Base-by-base conservation (phyloP, 192 early-diverging fungal genomes). In the Umbelopsis ramanniana region DNA sequence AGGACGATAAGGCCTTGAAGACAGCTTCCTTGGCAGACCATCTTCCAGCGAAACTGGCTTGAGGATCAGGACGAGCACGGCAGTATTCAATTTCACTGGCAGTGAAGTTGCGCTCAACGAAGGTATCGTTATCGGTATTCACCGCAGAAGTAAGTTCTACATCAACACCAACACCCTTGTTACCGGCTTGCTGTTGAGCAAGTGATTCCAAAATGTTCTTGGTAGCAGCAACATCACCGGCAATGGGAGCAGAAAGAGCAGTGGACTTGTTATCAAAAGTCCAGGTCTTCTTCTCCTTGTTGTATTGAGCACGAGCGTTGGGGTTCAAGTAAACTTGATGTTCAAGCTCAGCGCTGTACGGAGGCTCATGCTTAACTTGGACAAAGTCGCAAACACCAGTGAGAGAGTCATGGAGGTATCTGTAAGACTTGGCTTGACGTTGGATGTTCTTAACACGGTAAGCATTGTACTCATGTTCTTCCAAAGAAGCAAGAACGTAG, bases 21-120 rank as follows among this genome's bases (percentile, higher is more conserved):
- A 95, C 93, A 1, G 96, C 94, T 75, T 98, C 96, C 87, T 98
- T 98, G 67, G 96, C 96, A 8, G 92, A 92, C 96, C 96, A 98
- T 35, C 92, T 88, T 63, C 96, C 96, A 38, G 96, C 91, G 81
- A 93, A 95, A 81, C 93, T 94, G 0, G 94, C 85, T 72, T 89
- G 89, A 17, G 92, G 89, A 74, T 91, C 89, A 14, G 94, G 87
- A 2, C 86, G 83, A 35, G 74, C 66, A 46, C 78, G 52, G 82
- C 96, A 98, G 82, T 98, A 96, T 4, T 76, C 81, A 48, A 89
- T 89, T 77, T 97, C 95, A n/a, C 78, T 75, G 4, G 33, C 23
- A 1, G 95, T 98, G 67, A 96, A 97, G 87, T 98, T 98, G 74
- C 96, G 93, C 74, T 93, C 90, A 47, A 98, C 68, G 82, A 98